Evolutionary conservation across 1,139 yeast genomes (phyloP).

Genomic region (Diutina neorugosa): DNA sequence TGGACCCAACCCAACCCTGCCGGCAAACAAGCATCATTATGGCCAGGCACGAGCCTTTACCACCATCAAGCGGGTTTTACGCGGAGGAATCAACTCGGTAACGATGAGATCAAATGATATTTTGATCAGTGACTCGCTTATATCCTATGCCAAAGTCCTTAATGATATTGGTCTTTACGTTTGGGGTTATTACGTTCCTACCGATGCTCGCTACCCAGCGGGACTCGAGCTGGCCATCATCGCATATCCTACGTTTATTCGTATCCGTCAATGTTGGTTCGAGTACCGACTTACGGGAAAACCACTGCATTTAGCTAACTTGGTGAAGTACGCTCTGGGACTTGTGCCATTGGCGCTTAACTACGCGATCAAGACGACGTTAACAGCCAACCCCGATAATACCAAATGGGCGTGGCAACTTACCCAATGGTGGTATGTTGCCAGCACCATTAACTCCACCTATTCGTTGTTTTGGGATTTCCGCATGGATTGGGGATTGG

Average conservation of each 20-base stretch:
- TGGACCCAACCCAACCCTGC: not conserved
- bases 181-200: conserved; percentile 20
- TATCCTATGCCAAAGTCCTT: conserved; percentile 60
- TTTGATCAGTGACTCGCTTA: conserved; percentile 65
- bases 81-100: conserved; percentile 43
- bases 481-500: conserved; percentile 77
- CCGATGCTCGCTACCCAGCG: conserved; percentile 17
- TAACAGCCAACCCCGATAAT: conserved; percentile 5
- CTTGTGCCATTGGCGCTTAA: conserved; percentile 49
- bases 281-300: conserved; percentile 45
- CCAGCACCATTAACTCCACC: conserved; percentile 50
- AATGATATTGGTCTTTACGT: conserved; percentile 42
- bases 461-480: conserved; percentile 87
- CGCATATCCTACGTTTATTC: conserved; percentile 53
- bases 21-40: not conserved
- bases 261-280: conserved; percentile 69
- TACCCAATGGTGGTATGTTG: conserved; percentile 36
- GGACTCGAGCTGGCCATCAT: conserved; percentile 37
- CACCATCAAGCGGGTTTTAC: conserved; percentile 39
- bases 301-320: conserved; percentile 54
- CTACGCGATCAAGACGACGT: conserved; percentile 20
- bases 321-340: conserved; percentile 61
- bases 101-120: conserved; percentile 67
- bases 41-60: conserved; percentile 36
- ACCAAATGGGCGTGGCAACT: conserved; percentile 11